A percentile compares a stretch with the other conserved stretches of the same genome.
Evolutionary conservation across 768 basidiomycete genomes (phyloP).

Genomic region (Pleurotus cornucopiae): DNA sequence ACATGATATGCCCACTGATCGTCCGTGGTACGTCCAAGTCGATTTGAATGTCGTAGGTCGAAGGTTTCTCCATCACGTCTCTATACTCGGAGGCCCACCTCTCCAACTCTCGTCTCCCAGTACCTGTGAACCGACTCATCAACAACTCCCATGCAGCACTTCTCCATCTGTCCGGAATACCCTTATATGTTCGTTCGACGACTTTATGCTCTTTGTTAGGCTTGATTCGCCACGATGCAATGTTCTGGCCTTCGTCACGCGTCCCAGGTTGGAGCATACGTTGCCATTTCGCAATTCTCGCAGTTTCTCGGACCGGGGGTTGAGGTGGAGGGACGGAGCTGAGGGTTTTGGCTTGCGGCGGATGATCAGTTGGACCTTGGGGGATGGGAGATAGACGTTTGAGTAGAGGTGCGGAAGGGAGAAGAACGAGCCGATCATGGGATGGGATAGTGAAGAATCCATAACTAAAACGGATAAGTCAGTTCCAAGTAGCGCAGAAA

Average conservation of each 20-base stretch:
- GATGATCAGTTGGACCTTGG: conserved; percentile 40
- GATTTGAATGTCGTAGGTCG: conserved; percentile 92
- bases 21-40: conserved; percentile 97
- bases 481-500: conserved; percentile 12
- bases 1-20: conserved; percentile 91
- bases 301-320: conserved; percentile 57
- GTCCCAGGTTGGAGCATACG: conserved; percentile 74
- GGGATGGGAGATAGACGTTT: conserved; percentile 51
- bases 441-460: conserved; percentile 83
- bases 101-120: conserved; percentile 40
- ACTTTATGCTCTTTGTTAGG: conserved; percentile 64
- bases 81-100: conserved; percentile 47
- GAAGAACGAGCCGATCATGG: conserved; percentile 78
- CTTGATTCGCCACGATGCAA: conserved; percentile 67
- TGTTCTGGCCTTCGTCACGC: conserved; percentile 76
- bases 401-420: conserved; percentile 57
- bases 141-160: conserved; percentile 88
- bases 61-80: conserved; percentile 72
- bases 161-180: conserved; percentile 95
- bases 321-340: conserved; percentile 44
- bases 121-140: conserved; percentile 50
- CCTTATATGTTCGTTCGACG: conserved; percentile 82
- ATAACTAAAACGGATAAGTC: conserved; percentile 50
- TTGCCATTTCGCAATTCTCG: conserved; percentile 90
- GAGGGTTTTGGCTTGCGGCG: conserved; percentile 42